Base-by-base conservation (phyloP, 140 eudicot genomes). In the Erigeron philadelphicus region DNA sequence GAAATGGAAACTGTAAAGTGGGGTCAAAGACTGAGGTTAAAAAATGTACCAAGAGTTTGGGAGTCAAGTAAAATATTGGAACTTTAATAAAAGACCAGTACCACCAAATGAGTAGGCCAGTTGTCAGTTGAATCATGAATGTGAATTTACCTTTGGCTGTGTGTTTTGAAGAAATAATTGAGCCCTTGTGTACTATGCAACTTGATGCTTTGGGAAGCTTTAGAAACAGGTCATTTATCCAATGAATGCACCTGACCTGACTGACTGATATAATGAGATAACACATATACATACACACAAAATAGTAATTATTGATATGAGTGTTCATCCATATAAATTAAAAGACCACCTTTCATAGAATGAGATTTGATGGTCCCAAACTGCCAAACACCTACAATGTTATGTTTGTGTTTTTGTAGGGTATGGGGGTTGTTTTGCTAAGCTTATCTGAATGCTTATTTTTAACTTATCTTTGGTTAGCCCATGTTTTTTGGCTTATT, bases 1-100 rank as follows among this genome's bases (percentile, higher is more conserved):
- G 72, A 77, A 71, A 71, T 77, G 66, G 81, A 58, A 77, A 77
- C 73, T 23, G 42, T 41, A 64, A 38, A 77, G 68, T 72, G 81
- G 81, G 72, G 69, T 68, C 73, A 46, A 3, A 9, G 40, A 58
- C 64, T 56, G 46, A 11, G 77, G 77, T 71, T 77, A 77, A 66
- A 69, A 76, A 47, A 17, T 65, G 73, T 55, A 72, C 64, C 63
- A 16, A 60, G 18, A 38, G n/a, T 48, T 35, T 69, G 8, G 44
- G 65, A 44, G 68, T 73, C 57, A 64, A 77, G 64, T 31, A 63
- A 70, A 44, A 11, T 50, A 0, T 40, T 68, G 76, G 43, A 64
- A 55, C 74, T 78, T 66, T 78, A 72, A 72, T 72, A 58, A 72
- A 74, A 65, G 70, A 72, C 78, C 77, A 72, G 65, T 67, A 31